Evolutionary conservation across 2,329 filamentous ascomycete species (phyloP).

Genomic region (Mariannaea elegans): DNA sequence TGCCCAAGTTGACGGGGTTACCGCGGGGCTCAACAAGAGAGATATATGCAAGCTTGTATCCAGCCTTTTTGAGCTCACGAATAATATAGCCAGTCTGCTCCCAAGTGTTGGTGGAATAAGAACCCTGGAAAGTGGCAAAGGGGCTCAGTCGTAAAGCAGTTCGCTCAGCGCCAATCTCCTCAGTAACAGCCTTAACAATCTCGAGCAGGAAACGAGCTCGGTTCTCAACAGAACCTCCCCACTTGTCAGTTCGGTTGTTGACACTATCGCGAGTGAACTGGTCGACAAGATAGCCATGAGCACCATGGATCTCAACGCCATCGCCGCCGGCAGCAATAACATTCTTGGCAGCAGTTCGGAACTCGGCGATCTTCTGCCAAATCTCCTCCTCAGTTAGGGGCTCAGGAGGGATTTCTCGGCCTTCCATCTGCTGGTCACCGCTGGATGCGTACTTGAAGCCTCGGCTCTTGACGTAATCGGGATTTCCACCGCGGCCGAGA

Average conservation of each 20-base stretch:
- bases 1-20: slow-evolving; percentile 48
- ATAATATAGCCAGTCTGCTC: slow-evolving; percentile 43
- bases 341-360: slow-evolving; percentile 61
- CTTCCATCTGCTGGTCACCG: slow-evolving; percentile 35
- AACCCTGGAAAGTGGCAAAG: slow-evolving; percentile 48
- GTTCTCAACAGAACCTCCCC: slow-evolving; percentile 64
- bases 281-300: slow-evolving; percentile 71
- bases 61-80: slow-evolving; percentile 34
- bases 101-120: slow-evolving; percentile 39
- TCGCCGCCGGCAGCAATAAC: slow-evolving; percentile 74
- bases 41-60: slow-evolving; percentile 45
- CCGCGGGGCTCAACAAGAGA: slow-evolving; percentile 48
- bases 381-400: slow-evolving; percentile 72
- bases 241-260: slow-evolving; percentile 62
- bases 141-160: slow-evolving; percentile 66
- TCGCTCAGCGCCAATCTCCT: slow-evolving; percentile 58
- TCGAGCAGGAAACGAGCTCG: slow-evolving; percentile 61
- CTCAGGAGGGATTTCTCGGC: slow-evolving; percentile 22
- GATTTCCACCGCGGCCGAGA: slow-evolving; percentile 59
- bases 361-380: slow-evolving; percentile 67
- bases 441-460: slow-evolving; percentile 42
- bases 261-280: slow-evolving; percentile 65
- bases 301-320: slow-evolving; percentile 69
- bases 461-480: slow-evolving; percentile 29
- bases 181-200: slow-evolving; percentile 52